Conservation (phyloP, 225 moss, liverwort and hornwort genomes). For the Thuidium tamariscinum region DNA sequence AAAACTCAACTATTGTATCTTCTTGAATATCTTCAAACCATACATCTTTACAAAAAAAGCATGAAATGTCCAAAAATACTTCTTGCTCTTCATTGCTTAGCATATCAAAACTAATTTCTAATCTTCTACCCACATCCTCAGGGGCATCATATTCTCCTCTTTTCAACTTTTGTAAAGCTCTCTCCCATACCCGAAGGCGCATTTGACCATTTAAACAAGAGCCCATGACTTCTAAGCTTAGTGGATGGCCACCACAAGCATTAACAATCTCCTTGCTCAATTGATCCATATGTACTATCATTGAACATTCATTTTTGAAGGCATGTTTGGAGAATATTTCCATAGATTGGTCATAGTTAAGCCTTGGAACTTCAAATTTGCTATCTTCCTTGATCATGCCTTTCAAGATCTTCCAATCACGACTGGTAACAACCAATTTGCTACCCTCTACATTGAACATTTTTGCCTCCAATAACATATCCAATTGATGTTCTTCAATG, state of each 20-base stretch:
- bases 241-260: background rate
- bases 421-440: no score
- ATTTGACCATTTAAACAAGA: no score
- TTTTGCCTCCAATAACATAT: no score
- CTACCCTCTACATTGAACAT: no score
- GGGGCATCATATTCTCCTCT: background rate
- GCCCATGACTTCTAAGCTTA: background rate
- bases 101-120: background rate
- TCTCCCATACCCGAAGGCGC: no score
- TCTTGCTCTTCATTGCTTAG: background rate
- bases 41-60: background rate
- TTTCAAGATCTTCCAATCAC: background rate
- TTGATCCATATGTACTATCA: background rate
- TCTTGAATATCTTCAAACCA: background rate
- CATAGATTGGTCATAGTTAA: background rate
- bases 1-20: background rate
- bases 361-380: background rate
- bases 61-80: background rate
- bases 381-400: background rate
- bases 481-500: background rate
- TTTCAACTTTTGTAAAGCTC: no score
- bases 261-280: background rate
- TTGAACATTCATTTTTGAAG: rapidly evolving
- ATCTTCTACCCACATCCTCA: background rate
- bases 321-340: background rate